Conservation (phyloP, 2,329 filamentous ascomycete species). For the Thermomyces lanuginosus region DNA sequence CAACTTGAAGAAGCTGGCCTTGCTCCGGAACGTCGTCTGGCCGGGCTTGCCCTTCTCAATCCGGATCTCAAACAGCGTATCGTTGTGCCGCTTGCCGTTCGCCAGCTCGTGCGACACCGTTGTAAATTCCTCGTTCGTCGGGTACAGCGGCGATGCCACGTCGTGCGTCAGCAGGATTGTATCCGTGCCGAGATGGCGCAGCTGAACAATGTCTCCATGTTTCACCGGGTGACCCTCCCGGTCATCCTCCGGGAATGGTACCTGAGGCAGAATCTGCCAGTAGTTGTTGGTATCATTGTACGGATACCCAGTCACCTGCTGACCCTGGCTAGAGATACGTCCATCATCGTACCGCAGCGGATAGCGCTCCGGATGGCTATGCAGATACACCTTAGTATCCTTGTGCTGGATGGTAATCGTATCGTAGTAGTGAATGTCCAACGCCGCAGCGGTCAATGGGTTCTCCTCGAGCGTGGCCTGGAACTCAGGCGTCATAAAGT, state of each 20-base stretch:
- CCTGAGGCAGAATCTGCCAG: conserved; percentile 74
- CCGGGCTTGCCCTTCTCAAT: conserved; percentile 69
- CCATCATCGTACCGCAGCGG: conserved; percentile 94
- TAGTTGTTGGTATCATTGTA: conserved; percentile 98
- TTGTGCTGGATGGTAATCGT: conserved; percentile 80
- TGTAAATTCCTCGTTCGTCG: conserved; percentile 97
- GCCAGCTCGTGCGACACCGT: conserved; percentile 59
- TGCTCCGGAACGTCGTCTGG: conserved; percentile 75
- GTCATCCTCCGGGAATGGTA: conserved; percentile 36
- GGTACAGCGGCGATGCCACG: conserved; percentile 87
- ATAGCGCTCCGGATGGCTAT: conserved; percentile 80
- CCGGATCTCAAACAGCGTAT: conserved; percentile 83
- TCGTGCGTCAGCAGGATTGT: conserved; percentile 82
- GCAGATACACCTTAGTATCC: conserved; percentile 90
- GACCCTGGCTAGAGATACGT: conserved; percentile 89
- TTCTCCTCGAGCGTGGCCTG: conserved; percentile 96
- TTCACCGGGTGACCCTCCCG: conserved; percentile 49
- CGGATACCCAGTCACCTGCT: conserved; percentile 95
- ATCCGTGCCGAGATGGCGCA: conserved; percentile 75
- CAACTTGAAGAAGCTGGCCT: conserved; percentile 88
- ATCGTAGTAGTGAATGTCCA: conserved; percentile 82
- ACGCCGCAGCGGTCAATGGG: conserved; percentile 69
- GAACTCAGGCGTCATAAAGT: conserved; percentile 98
- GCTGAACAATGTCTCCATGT: conserved; percentile 71
- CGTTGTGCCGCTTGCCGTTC: conserved; percentile 57